Conservation (phyloP, 305 asterid genomes). For the Fraxinus xanthoxyloides region DNA sequence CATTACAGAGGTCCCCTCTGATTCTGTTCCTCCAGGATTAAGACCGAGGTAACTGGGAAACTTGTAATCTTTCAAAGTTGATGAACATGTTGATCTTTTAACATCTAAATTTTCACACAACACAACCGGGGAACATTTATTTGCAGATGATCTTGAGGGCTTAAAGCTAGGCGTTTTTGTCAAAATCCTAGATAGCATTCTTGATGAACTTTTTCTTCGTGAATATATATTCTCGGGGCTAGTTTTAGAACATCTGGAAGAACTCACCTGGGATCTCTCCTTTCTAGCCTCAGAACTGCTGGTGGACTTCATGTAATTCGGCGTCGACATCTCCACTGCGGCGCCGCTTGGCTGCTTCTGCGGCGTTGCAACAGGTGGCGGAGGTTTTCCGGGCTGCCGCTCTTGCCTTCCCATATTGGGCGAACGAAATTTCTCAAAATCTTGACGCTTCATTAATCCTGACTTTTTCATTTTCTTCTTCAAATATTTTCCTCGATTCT, state of each 20-base stretch:
- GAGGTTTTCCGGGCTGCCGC: constrained; percentile 36
- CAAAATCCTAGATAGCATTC: constrained; percentile 31
- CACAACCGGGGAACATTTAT: constrained; percentile 40
- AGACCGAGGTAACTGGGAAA: constrained; percentile 66
- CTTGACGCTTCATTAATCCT: constrained; percentile 39
- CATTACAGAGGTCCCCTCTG: constrained; percentile 57
- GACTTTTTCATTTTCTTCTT: constrained; percentile 82
- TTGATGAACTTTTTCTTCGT: constrained; percentile 24
- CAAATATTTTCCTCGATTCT: constrained; percentile 42
- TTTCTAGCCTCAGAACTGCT: constrained; percentile 77
- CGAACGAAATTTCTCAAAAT: constrained; percentile 21
- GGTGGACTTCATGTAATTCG: constrained; percentile 90
- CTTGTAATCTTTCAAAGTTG: constrained; percentile 71
- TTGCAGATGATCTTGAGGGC: constrained; percentile 41
- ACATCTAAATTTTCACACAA: constrained; percentile 40
- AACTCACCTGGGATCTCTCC: constrained; percentile 42
- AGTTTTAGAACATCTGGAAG: constrained; percentile 29
- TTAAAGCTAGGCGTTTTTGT: constrained; percentile 64
- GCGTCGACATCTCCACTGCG: constrained; percentile 28
- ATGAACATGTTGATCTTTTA: constrained; percentile 70
- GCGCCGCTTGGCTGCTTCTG: constrained; percentile 22
- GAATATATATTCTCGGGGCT: constrained; percentile 21
- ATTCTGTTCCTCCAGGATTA: constrained; percentile 61
- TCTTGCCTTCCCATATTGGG: constrained; percentile 17
- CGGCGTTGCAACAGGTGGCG: constrained; percentile 33